Base-by-base conservation (phyloP, 495 filamentous ascomycete species). In the Tuber brumale region DNA sequence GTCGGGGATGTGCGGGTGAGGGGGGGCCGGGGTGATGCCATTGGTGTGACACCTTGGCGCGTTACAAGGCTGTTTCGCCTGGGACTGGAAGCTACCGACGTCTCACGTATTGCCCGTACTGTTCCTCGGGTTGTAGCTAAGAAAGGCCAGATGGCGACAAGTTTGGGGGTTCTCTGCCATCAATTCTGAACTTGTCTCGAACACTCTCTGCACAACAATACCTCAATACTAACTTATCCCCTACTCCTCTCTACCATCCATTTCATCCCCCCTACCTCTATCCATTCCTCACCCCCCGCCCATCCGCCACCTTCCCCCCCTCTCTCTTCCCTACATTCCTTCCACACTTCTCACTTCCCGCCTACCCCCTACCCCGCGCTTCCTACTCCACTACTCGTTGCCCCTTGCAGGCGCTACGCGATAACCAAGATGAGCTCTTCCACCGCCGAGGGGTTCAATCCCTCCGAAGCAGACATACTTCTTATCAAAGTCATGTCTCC, bases 401-500 rank as follows among this genome's bases (percentile, higher is more conserved):
- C 27, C 57, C 57, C 57, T 66, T 66, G 57, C 57, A 66, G 57
- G 14, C 57, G 57, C 57, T 27, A 66, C 57, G 5, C 57, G 57
- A 35, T 18, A 48, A 35, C 42, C 44, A 77, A 46, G 39, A 71
- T 72, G 35, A 45, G 31, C 37, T 45, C 39, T 10, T 3, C 42
- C 57, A 16, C 72, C n/a, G 37, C 61, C 27, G 77, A 80, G 39
- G 57, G 23, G 37, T 69, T 79, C 69, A 73, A 79, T 37, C 70
- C 78, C 41, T 79, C 78, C 16, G 77, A 77, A 35, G 57, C 14
- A 35, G 57, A 66, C 57, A 35, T 66, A 18, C 46, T 80, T 37
- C 77, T 80, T 42, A 81, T 83, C 74, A 83, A 81, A 61, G 81
- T 83, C 57, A 45, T 81, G 57, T 83, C 81, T 10, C 81, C 81